phyloP scores from a whole-genome alignment of 2,329 filamentous ascomycete species.

The Fusarium tjaetaba region DNA sequence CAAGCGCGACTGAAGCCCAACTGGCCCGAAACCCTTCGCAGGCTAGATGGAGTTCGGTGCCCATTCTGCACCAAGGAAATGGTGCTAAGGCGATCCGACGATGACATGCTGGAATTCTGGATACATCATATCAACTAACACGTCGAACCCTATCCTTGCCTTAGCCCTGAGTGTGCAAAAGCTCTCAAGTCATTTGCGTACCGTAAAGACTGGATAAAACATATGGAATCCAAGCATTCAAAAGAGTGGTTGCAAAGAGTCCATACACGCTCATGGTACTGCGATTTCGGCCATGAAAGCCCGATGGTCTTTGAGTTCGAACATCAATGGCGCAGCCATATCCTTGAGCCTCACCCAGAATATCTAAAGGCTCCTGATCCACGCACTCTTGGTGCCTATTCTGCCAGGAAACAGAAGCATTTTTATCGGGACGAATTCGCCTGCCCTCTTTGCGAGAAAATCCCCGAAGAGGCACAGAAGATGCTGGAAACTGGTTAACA shows the following conservation, averaged over 20 bases:
- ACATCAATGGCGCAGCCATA: neutral
- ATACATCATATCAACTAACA: neutral
- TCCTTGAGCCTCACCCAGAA: neutral
- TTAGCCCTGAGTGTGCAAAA: neutral
- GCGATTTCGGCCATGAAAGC: neutral
- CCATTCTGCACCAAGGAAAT: neutral
- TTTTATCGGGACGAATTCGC: neutral
- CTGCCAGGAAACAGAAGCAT: no score
- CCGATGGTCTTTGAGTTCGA: neutral
- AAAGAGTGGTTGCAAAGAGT: neutral
- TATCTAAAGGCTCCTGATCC: no score
- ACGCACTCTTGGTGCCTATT: no score
- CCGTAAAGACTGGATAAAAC: neutral
- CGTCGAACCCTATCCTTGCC: neutral
- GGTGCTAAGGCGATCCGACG: neutral
- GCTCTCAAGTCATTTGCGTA: neutral
- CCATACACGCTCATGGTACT: neutral
- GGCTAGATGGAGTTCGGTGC: neutral
- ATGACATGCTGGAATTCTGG: neutral
- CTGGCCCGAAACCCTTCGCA: neutral
- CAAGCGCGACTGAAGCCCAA: neutral
- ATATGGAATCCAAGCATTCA: neutral
- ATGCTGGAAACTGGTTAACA: neutral
- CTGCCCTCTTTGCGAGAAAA: neutral
- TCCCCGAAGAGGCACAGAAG: neutral